These are phyloP conservation scores for Citrus medica DNA, from an alignment of 345 rosid genomes.

Conservation along the genomic window DNA sequence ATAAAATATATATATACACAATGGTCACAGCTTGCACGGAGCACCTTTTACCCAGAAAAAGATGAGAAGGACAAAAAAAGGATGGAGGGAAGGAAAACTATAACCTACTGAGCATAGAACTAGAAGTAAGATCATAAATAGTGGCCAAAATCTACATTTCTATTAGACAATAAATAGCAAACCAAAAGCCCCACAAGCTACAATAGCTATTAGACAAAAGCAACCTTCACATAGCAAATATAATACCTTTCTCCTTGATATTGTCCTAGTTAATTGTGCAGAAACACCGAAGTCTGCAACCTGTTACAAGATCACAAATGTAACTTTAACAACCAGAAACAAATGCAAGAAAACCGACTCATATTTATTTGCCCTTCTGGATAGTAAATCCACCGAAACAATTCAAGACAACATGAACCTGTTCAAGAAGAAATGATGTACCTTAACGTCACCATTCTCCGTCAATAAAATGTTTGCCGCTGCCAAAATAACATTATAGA, in stretches of 20 bases:
- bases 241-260: slow-evolving; percentile 96
- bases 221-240: slow-evolving; percentile 16
- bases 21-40: background rate
- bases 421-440: slow-evolving; percentile 27
- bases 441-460: slow-evolving; percentile 99
- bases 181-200: background rate
- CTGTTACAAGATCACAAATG: slow-evolving; percentile 41
- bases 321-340: slow-evolving; percentile 21
- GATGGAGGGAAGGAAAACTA: background rate
- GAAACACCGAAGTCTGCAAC: slow-evolving; percentile 99
- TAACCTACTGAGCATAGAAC: background rate
- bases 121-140: background rate
- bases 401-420: background rate
- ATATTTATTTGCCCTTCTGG: slow-evolving; percentile 1
- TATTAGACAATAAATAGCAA: background rate
- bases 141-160: background rate
- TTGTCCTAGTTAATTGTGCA: slow-evolving; percentile 96
- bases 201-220: slow-evolving; percentile 1
- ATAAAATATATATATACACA: background rate
- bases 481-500: slow-evolving; percentile 39
- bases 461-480: slow-evolving; percentile 95
- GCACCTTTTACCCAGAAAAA: background rate
- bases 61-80: background rate
- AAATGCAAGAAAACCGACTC: slow-evolving; percentile 6
- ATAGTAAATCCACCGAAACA: slow-evolving; percentile 6